Evolutionary conservation across 2,329 filamentous ascomycete species (phyloP).

Genomic region (Fusarium euwallaceae): DNA sequence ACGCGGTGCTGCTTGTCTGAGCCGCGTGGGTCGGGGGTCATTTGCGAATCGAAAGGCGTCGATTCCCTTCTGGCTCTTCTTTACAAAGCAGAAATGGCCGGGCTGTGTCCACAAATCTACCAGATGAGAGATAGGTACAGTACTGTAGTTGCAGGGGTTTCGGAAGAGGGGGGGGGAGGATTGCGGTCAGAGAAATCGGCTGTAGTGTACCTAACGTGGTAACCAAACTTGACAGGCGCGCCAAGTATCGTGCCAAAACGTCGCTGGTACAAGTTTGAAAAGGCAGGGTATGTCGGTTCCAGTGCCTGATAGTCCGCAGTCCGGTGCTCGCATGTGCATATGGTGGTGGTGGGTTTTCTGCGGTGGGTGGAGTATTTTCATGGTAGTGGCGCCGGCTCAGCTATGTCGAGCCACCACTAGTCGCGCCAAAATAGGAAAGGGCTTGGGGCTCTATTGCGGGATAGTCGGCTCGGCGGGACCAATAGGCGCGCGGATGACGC

Average conservation of each 20-base stretch:
- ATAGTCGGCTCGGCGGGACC: slow-evolving; percentile 40
- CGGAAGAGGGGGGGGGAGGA: slow-evolving; percentile 12
- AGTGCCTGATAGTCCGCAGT: slow-evolving; percentile 19
- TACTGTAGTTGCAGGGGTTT: slow-evolving; percentile 24
- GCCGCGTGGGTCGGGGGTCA: slow-evolving; percentile 33
- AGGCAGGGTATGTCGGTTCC: background rate
- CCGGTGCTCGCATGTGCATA: slow-evolving; percentile 25
- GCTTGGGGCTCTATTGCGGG: slow-evolving; percentile 29
- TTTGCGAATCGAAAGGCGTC: slow-evolving; percentile 28
- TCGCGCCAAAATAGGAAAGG: slow-evolving; percentile 41
- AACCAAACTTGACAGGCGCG: slow-evolving; percentile 21
- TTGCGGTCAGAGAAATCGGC: background rate
- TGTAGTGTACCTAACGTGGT: background rate
- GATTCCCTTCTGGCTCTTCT: slow-evolving; percentile 11
- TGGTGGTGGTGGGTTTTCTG: background rate
- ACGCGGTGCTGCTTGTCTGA: slow-evolving; percentile 23
- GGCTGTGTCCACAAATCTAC: slow-evolving; percentile 15
- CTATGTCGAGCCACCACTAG: slow-evolving; percentile 47
- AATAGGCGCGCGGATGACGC: slow-evolving; percentile 47
- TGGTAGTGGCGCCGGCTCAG: slow-evolving; percentile 41
- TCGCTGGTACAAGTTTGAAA: background rate
- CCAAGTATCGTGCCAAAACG: slow-evolving; percentile 13
- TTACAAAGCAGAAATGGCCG: slow-evolving; percentile 8
- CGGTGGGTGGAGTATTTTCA: background rate
- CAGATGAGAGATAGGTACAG: background rate